Conservation (phyloP, 2,329 filamentous ascomycete genomes). For the Mycogone perniciosa region DNA sequence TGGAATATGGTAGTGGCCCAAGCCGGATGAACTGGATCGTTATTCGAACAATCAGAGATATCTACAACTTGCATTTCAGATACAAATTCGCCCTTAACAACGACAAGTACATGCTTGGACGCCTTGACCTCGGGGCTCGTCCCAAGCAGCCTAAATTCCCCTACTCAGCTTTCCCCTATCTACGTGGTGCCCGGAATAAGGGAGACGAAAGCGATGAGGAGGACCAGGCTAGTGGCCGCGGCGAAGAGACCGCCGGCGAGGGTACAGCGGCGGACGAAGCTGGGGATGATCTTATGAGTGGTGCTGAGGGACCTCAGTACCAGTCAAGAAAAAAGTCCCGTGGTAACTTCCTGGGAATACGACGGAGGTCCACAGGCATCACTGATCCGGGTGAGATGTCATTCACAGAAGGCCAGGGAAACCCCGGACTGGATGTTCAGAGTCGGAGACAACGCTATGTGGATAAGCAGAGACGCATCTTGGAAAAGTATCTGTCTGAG, state of each 20-base stretch:
- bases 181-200: constrained; percentile 71
- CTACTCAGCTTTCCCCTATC: constrained; percentile 79
- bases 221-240: constrained; percentile 34
- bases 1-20: constrained; percentile 93
- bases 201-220: constrained; percentile 80
- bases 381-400: constrained; percentile 42
- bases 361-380: constrained; percentile 46
- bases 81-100: constrained; percentile 85
- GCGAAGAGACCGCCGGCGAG: constrained; percentile 42
- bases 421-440: constrained; percentile 44
- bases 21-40: constrained; percentile 97
- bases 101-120: constrained; percentile 71
- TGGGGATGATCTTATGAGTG: constrained; percentile 41
- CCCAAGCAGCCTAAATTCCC: constrained; percentile 88
- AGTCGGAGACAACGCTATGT: constrained; percentile 55
- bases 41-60: constrained; percentile 78
- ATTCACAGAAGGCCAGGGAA: constrained; percentile 34
- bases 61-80: constrained; percentile 85
- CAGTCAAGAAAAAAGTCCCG: constrained; percentile 44
- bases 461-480: constrained; percentile 73
- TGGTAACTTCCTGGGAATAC: constrained; percentile 46
- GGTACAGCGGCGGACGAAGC: constrained; percentile 58
- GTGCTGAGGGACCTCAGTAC: constrained; percentile 26
- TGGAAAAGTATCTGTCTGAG: constrained; percentile 86
- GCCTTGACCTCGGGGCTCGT: constrained; percentile 56